Percentiles rank a stretch among this genome's conserved stretches.
phyloP scores from a whole-genome alignment of 1,139 yeast genomes.

The Wickerhamomyces sp. region DNA sequence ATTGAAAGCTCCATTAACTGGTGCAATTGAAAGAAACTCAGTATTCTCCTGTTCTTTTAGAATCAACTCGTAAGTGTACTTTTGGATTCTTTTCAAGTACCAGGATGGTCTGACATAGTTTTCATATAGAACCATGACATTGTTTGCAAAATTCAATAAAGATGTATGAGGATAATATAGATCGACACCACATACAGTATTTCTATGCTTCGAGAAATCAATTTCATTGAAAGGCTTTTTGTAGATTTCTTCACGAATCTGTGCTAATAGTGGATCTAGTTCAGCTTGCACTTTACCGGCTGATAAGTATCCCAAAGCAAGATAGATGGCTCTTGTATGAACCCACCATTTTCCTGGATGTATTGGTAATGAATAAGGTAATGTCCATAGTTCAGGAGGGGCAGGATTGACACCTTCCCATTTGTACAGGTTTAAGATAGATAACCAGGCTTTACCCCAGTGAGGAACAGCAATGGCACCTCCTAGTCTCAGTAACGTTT shows the following conservation, averaged over 20 bases:
- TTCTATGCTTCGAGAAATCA: constrained; percentile 66
- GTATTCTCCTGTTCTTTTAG: constrained; percentile 77
- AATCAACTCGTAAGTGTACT: constrained; percentile 56
- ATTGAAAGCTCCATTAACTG: constrained; percentile 85
- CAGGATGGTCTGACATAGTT: constrained; percentile 68
- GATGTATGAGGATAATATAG: constrained; percentile 88
- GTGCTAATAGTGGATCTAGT: constrained; percentile 57
- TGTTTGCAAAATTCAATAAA: constrained; percentile 61
- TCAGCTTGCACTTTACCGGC: constrained; percentile 53
- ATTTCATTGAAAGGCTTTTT: constrained; percentile 59
- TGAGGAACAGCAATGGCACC: constrained; percentile 92
- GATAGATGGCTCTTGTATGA: constrained; percentile 88
- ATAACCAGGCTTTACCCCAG: constrained; percentile 96
- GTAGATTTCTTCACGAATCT: constrained; percentile 76
- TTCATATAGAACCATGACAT: constrained; percentile 59
- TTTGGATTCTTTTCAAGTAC: constrained; percentile 52
- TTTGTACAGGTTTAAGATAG: constrained; percentile 72
- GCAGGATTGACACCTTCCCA: constrained; percentile 99
- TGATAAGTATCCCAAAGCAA: constrained; percentile 81
- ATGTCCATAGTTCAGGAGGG: constrained; percentile 90
- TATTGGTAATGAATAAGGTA: constrained; percentile 76
- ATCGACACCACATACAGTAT: constrained; percentile 88
- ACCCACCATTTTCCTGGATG: constrained; percentile 99
- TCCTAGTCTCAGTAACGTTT: constrained; percentile 65
- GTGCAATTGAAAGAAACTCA: constrained; percentile 83